Evolutionary conservation across 768 basidiomycete genomes (phyloP), one percentile per base, ranked within the genome.

Genomic region (Kwoniella sp.): DNA sequence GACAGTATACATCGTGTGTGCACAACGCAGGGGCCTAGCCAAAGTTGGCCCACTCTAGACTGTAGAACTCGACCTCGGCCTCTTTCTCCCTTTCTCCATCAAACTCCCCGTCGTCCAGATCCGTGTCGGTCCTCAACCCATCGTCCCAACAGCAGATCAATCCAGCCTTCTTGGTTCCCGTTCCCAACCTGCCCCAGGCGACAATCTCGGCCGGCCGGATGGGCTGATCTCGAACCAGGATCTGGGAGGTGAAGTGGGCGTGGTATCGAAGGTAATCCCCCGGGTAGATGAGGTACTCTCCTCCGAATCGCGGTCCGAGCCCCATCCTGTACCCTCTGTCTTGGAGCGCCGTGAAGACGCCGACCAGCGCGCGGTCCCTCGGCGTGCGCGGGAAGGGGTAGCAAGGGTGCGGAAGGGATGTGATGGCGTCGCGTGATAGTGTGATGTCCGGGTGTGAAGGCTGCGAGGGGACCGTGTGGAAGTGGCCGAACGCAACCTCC

Each of bases 121-220:
- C 19, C 41, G 28, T 37, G 31, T 23, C 19, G 38, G 17, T 50
- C 23, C 20, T 19, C 48, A 6, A 39, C 10, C 46, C 56, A 29
- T 88, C 84, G 63, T 93, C 84, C 86, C 87, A 95, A 27, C 84
- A 83, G 63, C 90, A 95, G 3, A 98, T 76, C 26, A 98, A 76
- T 71, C 96, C 92, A 0, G 89, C 83, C 75, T 99, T 99, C 75
- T 96, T 98, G 8, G 95, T 96, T 10, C 88, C 95, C 3, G 95
- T 99, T 1, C 93, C 95, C 28, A 99, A 76, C 28, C 95, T 80
- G 15, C 95, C 95, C 70, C 91, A 91, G 0, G 93, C 92, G 20
- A 99, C 87, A 39, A 99, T 82, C 73, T 98, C 90, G 83, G 93
- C 88, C 4, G 95, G 91, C 41, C 80, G 78, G 44, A 99, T 78